Conservation (phyloP, 2,329 filamentous ascomycete species). For the Curvularia eragrostidis region DNA sequence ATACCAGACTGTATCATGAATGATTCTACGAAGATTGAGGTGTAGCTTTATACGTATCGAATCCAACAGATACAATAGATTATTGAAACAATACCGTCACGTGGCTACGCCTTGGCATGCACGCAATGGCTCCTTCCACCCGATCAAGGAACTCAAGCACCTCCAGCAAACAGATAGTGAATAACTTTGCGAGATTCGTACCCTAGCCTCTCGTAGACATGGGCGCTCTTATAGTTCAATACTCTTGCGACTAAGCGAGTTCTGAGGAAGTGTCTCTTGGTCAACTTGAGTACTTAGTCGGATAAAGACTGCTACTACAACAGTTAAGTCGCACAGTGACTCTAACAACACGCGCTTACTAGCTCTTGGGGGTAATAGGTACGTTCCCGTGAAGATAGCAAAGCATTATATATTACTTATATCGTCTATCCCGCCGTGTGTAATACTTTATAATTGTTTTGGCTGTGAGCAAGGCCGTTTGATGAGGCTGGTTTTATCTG, state of each 20-base stretch:
- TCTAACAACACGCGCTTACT: too few species aligned
- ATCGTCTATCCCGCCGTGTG: too few species aligned
- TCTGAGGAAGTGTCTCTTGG: too few species aligned
- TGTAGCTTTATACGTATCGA: background rate
- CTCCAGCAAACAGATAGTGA: background rate
- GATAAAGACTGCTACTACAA: too few species aligned
- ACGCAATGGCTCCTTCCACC: background rate
- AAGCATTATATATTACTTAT: too few species aligned
- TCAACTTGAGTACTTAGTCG: too few species aligned
- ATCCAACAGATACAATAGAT: background rate
- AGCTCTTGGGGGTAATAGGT: too few species aligned
- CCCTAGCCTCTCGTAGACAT: background rate
- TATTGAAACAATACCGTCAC: background rate
- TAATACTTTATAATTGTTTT: too few species aligned
- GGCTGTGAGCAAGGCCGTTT: too few species aligned
- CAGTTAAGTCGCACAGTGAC: too few species aligned
- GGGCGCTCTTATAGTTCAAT: background rate
- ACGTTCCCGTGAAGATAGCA: too few species aligned
- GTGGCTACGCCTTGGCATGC: background rate
- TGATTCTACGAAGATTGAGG: background rate
- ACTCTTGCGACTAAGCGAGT: background rate
- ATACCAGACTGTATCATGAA: background rate
- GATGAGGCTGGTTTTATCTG: too few species aligned
- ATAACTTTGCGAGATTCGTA: background rate
- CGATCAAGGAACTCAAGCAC: background rate